These are phyloP conservation scores for Sarocladium brachiariae DNA, from an alignment of 2,329 filamentous ascomycete species.

Conservation along the genomic window DNA sequence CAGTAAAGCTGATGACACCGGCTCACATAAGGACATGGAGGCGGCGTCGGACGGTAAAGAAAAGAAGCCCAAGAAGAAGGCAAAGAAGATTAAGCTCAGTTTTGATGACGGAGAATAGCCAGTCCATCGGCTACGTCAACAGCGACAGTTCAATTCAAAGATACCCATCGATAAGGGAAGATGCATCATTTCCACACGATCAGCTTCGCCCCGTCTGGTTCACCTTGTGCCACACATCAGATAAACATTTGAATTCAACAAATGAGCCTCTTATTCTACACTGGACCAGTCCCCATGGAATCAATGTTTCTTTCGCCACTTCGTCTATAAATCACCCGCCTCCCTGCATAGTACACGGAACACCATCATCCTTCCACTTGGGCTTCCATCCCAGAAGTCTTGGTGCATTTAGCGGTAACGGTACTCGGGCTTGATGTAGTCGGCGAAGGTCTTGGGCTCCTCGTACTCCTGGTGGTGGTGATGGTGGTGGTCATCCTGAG, in stretches of 20 bases:
- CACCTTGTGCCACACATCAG: conserved; percentile 11
- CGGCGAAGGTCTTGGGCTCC: conserved; percentile 93
- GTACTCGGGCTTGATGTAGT: conserved; percentile 95
- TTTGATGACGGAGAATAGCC: conserved; percentile 54
- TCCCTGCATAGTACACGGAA: conserved; percentile 4
- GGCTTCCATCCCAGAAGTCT: background rate
- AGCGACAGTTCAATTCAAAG: too few species aligned
- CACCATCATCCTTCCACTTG: background rate
- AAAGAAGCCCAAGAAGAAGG: conserved; percentile 42
- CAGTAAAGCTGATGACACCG: background rate
- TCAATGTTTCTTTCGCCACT: conserved; percentile 14
- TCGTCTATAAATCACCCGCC: conserved; percentile 13
- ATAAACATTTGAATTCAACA: conserved; percentile 27
- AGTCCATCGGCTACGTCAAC: background rate
- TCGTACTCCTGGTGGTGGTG: conserved; percentile 57
- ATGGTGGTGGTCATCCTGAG: conserved; percentile 64
- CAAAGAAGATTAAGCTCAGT: conserved; percentile 61
- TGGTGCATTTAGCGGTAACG: conserved; percentile 51
- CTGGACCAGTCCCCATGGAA: conserved; percentile 16
- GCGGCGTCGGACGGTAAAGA: conserved; percentile 19
- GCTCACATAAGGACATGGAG: conserved; percentile 15
- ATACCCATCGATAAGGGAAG: too few species aligned
- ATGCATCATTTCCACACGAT: too few species aligned
- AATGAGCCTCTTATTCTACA: conserved; percentile 37
- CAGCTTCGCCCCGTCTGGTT: too few species aligned